These are phyloP conservation scores for Lithocarpus polystachyus DNA, from an alignment of 306 rosid species.

Conservation along the genomic window DNA sequence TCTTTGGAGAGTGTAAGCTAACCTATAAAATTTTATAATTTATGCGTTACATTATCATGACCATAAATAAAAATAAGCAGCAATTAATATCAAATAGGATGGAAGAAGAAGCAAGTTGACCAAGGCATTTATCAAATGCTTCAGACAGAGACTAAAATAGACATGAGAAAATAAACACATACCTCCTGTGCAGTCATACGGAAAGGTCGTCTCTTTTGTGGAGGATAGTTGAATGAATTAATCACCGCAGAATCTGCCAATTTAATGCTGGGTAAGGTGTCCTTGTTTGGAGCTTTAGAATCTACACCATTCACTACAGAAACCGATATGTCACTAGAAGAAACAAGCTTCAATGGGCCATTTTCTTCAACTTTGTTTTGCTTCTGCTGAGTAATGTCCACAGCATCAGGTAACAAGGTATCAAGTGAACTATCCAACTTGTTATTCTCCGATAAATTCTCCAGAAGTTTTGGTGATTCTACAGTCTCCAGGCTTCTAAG, in stretches of 20 bases:
- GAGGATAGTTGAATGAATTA: slow-evolving; percentile 30
- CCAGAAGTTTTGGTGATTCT: slow-evolving; percentile 61
- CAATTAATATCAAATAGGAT: not conserved
- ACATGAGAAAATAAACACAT: slow-evolving; percentile 20
- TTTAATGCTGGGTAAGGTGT: slow-evolving; percentile 15
- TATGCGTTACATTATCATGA: not conserved
- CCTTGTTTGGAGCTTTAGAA: slow-evolving; percentile 32
- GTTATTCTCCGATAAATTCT: slow-evolving; percentile 27
- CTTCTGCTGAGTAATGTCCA: slow-evolving; percentile 29
- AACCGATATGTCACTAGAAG: slow-evolving; percentile 32
- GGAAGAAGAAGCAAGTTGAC: not conserved
- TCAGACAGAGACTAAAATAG: not conserved
- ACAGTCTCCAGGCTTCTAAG: slow-evolving; percentile 73
- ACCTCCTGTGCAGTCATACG: slow-evolving; percentile 94
- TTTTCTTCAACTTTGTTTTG: slow-evolving; percentile 49
- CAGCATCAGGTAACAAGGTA: slow-evolving; percentile 27
- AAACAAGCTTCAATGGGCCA: slow-evolving; percentile 35
- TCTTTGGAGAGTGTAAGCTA: not conserved
- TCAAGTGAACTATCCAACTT: slow-evolving; percentile 23
- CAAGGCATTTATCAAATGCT: not conserved
- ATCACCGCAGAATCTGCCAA: slow-evolving; percentile 33
- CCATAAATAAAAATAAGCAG: not conserved
- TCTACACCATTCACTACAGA: slow-evolving; percentile 26
- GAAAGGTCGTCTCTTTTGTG: slow-evolving; percentile 62
- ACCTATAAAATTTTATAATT: not conserved